These are phyloP conservation scores for Termitomyces titanicus DNA, from an alignment of 768 basidiomycete genomes.

Conservation along the genomic window DNA sequence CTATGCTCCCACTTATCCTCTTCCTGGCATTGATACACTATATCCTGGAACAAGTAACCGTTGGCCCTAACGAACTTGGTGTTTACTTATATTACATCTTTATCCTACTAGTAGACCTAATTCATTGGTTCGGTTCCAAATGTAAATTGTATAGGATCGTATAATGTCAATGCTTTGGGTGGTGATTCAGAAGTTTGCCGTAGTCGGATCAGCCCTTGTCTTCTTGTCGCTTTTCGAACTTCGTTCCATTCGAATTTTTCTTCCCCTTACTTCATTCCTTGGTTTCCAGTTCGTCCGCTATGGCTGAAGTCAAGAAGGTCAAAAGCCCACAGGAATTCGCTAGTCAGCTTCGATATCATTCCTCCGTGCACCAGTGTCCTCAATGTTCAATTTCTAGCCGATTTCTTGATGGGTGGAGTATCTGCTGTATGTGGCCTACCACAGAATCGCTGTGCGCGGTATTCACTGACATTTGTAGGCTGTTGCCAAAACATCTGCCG, in stretches of 20 bases:
- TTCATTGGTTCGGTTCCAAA: not conserved
- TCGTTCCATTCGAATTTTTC: conserved; percentile 40
- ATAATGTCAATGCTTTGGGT: not conserved
- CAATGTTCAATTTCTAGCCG: conserved; percentile 46
- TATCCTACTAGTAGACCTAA: conserved; percentile 6
- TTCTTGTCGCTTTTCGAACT: conserved; percentile 36
- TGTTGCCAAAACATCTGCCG: conserved; percentile 97
- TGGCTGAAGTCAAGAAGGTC: conserved; percentile 80
- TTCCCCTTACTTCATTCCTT: conserved; percentile 47
- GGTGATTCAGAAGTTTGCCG: too few relatives aligned
- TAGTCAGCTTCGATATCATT: conserved; percentile 38
- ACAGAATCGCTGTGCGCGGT: not conserved
- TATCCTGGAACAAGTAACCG: conserved; percentile 14
- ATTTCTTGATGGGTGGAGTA: conserved; percentile 97
- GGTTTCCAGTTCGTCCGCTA: conserved; percentile 47
- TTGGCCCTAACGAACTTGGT: conserved; percentile 15
- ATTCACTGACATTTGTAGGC: conserved; percentile 47
- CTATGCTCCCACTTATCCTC: conserved; percentile 4
- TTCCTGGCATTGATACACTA: conserved; percentile 14
- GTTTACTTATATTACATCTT: conserved; percentile 6
- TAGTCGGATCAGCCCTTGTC: not conserved
- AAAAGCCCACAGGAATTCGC: conserved; percentile 93
- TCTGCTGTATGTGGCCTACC: conserved; percentile 63
- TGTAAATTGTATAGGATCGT: not conserved
- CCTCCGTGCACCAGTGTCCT: conserved; percentile 2